Evolutionary conservation across 495 filamentous ascomycete genomes (phyloP), one percentile per base, ranked within the genome.

Genomic region (Apodospora peruviana): DNA sequence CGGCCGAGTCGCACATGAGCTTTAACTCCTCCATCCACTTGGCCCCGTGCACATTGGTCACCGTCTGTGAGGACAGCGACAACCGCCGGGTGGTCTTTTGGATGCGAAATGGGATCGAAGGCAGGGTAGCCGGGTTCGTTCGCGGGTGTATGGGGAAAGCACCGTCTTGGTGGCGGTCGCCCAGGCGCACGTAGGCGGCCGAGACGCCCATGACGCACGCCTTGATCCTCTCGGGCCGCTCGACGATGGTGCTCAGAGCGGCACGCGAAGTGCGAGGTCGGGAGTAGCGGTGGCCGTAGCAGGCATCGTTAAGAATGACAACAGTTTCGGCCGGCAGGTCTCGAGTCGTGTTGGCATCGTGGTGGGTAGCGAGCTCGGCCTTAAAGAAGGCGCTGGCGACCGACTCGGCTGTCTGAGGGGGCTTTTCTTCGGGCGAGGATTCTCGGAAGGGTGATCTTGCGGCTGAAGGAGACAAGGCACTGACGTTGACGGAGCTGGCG

Each of bases 1-100:
- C 88, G 14, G 89, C 87, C 36, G 75, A 71, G 18, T 86, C 76
- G 63, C 90, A 95, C 88, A 95, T 90, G 7, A 70, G 64, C 66
- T 83, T 87, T 40, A 97, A 66, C 59, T 96, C 93, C 29, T 87
- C 80, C 90, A 96, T 95, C 90, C 90, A 95, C 48, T 85, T 81
- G 1, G 60, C 70, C 2, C 90, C 90, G 69, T 96, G 90, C 0
- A 95, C 87, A 62, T 87, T 84, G 5, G 84, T 87, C 7, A 94
- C 87, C 14, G 80, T 79, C 4, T 77, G 73, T 3, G 88, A 86
- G 5, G 69, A 77, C 2, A 95, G 68, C 10, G 83, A 56, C 12
- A 93, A 52, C 2, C 70, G 72, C 3, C 90, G 77, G 8, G 69
- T 64, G 1, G 88, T 90, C 67, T 86, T 89, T 35, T 81, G 77